phyloP scores from a whole-genome alignment of 2,329 filamentous ascomycete genomes.

The Apiospora malaysiana region DNA sequence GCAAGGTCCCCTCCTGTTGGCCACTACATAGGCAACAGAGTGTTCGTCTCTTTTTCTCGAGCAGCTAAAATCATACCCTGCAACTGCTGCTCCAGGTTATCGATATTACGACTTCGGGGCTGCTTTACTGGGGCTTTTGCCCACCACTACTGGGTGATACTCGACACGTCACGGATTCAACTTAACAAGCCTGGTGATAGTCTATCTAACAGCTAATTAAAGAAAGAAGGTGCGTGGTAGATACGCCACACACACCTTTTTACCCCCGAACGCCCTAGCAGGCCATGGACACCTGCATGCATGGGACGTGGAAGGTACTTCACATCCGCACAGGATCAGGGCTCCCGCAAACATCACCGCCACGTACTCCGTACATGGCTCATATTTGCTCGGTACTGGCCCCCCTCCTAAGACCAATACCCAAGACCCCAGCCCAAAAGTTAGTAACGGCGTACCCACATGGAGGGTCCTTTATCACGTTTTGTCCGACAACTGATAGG shows the following conservation, averaged over 20 bases:
- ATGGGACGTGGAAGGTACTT: not conserved
- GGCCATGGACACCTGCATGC: not conserved
- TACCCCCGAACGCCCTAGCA: conserved; percentile 11
- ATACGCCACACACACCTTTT: not conserved
- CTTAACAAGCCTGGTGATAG: conserved; percentile 13
- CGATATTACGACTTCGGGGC: conserved; percentile 8
- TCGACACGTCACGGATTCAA: conserved; percentile 14
- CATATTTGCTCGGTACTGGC: not conserved
- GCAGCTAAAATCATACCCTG: conserved; percentile 14
- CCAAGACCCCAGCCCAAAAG: conserved; percentile 14
- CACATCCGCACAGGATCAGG: not conserved
- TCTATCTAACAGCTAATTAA: conserved; percentile 13
- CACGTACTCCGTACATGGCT: not conserved
- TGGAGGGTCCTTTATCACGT: conserved; percentile 3
- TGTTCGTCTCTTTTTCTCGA: conserved; percentile 5
- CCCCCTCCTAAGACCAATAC: not conserved
- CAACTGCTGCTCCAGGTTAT: conserved; percentile 12
- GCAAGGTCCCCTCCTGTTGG: conserved; percentile 5
- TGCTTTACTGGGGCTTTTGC: not conserved
- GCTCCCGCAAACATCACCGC: conserved; percentile 8
- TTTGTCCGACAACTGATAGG: conserved; percentile 16
- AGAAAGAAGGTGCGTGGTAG: conserved; percentile 8
- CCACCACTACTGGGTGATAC: conserved; percentile 17
- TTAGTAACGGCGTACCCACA: conserved; percentile 12
- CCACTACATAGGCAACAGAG: not conserved